Conservation (phyloP, 495 filamentous ascomycete genomes). For the Penicillium crystallinum region DNA sequence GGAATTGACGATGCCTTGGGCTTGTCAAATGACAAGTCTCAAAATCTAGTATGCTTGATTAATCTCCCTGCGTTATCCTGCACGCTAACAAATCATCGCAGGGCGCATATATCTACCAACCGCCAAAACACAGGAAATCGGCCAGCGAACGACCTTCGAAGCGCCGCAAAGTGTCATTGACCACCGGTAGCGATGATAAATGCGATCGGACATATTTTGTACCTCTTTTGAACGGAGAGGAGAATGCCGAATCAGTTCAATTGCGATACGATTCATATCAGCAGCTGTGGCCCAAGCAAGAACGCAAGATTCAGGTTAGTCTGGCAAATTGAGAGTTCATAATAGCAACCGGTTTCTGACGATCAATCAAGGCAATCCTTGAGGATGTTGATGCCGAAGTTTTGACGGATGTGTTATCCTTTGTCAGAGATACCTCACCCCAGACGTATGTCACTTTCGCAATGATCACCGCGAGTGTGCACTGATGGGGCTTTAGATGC, state of each 20-base stretch:
- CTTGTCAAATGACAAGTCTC: constrained; percentile 30
- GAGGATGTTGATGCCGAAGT: constrained; percentile 49
- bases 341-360: constrained; percentile 11
- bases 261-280: constrained; percentile 60
- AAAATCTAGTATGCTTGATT: constrained; percentile 42
- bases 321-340: neutral
- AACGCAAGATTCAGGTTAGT: constrained; percentile 63
- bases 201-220: constrained; percentile 42
- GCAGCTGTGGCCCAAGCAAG: constrained; percentile 61
- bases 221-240: constrained; percentile 58
- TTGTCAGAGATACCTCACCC: constrained; percentile 51
- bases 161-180: constrained; percentile 49
- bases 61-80: neutral
- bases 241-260: constrained; percentile 46
- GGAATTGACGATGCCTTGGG: constrained; percentile 24
- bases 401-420: constrained; percentile 61
- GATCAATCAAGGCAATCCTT: constrained; percentile 24
- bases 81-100: constrained; percentile 27
- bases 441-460: constrained; percentile 30
- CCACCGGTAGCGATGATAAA: constrained; percentile 15
- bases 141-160: constrained; percentile 54
- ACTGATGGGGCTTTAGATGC: constrained; percentile 28
- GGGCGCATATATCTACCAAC: constrained; percentile 68
- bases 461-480: neutral
- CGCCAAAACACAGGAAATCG: constrained; percentile 34